Evolutionary conservation across 2,329 filamentous ascomycete genomes (phyloP).

Genomic region (Aspergillus sp.): DNA sequence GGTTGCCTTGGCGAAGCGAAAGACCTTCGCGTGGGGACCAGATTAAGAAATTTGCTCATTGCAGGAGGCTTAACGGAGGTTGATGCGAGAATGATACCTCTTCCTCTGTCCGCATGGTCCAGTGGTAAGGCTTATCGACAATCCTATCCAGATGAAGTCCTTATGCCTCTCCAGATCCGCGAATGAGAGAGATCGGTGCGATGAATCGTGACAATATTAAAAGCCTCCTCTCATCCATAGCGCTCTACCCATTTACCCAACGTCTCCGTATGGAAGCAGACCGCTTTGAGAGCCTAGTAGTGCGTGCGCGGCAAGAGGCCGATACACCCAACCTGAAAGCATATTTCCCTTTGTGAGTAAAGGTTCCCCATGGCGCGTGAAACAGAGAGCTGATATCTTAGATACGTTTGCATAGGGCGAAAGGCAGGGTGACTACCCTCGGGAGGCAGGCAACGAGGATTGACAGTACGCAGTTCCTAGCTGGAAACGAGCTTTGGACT

Average conservation of each 20-base stretch:
- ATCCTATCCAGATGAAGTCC: neutral
- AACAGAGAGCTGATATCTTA: conserved; percentile 10
- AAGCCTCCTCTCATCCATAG: conserved; percentile 38
- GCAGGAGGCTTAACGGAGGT: conserved; percentile 66
- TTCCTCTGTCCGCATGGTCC: conserved; percentile 70
- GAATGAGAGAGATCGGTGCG: conserved; percentile 42
- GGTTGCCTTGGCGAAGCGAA: conserved; percentile 62
- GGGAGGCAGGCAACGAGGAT: neutral
- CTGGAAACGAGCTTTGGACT: neutral
- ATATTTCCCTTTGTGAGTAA: conserved; percentile 45
- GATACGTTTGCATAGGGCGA: conserved; percentile 43
- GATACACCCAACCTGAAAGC: conserved; percentile 37
- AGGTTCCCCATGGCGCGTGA: neutral
- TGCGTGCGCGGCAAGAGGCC: conserved; percentile 38
- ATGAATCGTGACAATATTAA: conserved; percentile 37
- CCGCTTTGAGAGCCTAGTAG: conserved; percentile 36
- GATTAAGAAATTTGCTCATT: conserved; percentile 57
- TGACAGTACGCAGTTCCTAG: neutral
- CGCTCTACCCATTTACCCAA: conserved; percentile 45
- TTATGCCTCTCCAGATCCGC: conserved; percentile 36
- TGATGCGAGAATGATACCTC: conserved; percentile 61
- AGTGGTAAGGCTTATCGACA: conserved; percentile 50
- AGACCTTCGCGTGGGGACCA: conserved; percentile 63
- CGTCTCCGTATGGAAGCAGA: conserved; percentile 39
- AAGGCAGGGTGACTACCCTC: conserved; percentile 24